phyloP scores from a whole-genome alignment of 2,329 filamentous ascomycete species.

The Hypoxylon sp. region DNA sequence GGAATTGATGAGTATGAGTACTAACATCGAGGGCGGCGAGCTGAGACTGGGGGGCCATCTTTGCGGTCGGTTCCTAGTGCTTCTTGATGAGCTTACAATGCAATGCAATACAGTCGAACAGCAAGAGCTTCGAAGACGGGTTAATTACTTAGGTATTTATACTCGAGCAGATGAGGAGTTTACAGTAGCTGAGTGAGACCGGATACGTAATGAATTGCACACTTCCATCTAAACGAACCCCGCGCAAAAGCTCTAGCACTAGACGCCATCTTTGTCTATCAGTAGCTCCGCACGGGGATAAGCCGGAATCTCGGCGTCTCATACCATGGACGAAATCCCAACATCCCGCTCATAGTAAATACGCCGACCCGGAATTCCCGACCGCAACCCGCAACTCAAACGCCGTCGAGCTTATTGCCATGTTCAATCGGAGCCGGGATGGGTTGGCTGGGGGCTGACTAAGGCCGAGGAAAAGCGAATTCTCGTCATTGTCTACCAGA shows the following conservation, averaged over 20 bases:
- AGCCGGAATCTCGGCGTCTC: constrained; percentile 52
- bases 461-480: constrained; percentile 20
- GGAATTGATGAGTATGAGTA: neutral
- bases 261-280: constrained; percentile 36
- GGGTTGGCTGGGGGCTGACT: constrained; percentile 6
- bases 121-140: neutral
- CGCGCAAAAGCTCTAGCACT: constrained; percentile 29
- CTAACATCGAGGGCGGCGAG: constrained; percentile 53
- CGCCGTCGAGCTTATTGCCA: constrained; percentile 26
- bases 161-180: constrained; percentile 24
- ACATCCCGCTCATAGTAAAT: constrained; percentile 41
- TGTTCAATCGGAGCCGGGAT: constrained; percentile 26
- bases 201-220: constrained; percentile 37
- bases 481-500: neutral
- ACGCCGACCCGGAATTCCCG: constrained; percentile 37
- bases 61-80: constrained; percentile 12
- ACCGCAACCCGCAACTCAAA: constrained; percentile 27
- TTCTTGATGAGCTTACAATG: constrained; percentile 5
- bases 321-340: neutral
- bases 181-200: constrained; percentile 8
- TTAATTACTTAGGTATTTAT: constrained; percentile 28
- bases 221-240: constrained; percentile 28
- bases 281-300: constrained; percentile 50
- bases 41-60: constrained; percentile 48
- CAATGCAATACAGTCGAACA: neutral